Evolutionary conservation across 345 rosid species (phyloP).

Genomic region (Syzygium grande): DNA sequence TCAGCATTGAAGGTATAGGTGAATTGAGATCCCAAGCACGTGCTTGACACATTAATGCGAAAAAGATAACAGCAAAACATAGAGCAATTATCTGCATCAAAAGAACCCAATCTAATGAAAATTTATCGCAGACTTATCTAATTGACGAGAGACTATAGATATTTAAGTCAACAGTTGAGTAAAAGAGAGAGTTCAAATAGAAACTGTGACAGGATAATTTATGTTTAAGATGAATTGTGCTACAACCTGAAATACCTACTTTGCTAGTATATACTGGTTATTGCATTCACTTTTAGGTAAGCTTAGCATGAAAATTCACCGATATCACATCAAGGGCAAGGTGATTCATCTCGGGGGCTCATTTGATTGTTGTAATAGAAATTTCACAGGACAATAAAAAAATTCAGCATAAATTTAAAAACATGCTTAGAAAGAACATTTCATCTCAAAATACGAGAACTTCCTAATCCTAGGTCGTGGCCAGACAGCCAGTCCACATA

Average conservation of each 20-base stretch:
- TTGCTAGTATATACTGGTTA: background rate
- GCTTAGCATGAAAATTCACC: background rate
- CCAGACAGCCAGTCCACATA: background rate
- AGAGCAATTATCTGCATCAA: slow-evolving; percentile 57
- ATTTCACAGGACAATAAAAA: background rate
- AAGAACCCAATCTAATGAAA: slow-evolving; percentile 2
- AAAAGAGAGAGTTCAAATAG: background rate
- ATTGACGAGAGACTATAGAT: background rate
- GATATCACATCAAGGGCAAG: background rate
- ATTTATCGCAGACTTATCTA: background rate
- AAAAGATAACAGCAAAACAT: slow-evolving; percentile 53
- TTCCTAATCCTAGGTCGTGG: background rate
- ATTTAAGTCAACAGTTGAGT: background rate
- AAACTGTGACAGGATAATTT: background rate
- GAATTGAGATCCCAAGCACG: slow-evolving; percentile 55
- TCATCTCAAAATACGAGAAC: background rate
- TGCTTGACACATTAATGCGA: slow-evolving; percentile 81
- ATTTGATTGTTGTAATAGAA: background rate
- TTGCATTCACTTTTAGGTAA: background rate
- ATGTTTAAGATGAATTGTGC: background rate
- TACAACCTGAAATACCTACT: background rate
- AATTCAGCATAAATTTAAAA: background rate
- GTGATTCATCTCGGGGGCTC: background rate
- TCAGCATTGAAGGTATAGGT: slow-evolving; percentile 65
- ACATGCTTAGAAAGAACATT: background rate